phyloP scores from a whole-genome alignment of 257 asterid species.

The Cordia subcordata region DNA sequence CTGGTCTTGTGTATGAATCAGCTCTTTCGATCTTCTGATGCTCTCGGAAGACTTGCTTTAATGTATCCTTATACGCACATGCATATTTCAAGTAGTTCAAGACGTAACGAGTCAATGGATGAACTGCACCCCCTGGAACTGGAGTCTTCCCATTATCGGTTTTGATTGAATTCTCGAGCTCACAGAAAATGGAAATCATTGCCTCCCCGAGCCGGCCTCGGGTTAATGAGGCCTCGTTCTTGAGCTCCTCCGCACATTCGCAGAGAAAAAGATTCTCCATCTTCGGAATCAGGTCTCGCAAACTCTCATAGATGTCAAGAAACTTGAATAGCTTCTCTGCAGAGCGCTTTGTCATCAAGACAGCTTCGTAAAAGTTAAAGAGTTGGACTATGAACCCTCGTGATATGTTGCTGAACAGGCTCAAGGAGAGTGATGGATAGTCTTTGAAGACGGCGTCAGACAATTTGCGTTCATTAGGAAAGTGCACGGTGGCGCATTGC shows the following conservation, averaged over 20 bases:
- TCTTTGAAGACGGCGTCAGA: conserved; percentile 35
- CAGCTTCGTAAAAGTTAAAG: conserved; percentile 66
- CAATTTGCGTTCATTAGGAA: conserved; percentile 50
- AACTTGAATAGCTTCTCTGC: conserved; percentile 76
- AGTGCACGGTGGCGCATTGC: conserved; percentile 26
- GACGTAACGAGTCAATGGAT: conserved; percentile 71
- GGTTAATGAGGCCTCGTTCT: conserved; percentile 48
- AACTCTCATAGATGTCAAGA: conserved; percentile 62
- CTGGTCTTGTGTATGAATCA: conserved; percentile 46
- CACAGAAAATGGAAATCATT: conserved; percentile 49
- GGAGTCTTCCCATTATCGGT: conserved; percentile 57
- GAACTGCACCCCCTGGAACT: conserved; percentile 85
- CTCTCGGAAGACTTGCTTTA: conserved; percentile 70
- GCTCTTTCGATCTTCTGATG: conserved; percentile 59
- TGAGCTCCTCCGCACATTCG: conserved; percentile 35
- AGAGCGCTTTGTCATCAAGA: conserved; percentile 58
- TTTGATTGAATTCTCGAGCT: conserved; percentile 69
- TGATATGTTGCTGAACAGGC: conserved; percentile 32
- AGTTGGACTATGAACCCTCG: conserved; percentile 40
- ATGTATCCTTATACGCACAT: conserved; percentile 44
- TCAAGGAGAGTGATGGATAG: conserved; percentile 26
- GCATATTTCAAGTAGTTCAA: conserved; percentile 57
- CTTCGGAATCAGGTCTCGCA: conserved; percentile 36
- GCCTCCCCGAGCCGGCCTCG: conserved; percentile 60
- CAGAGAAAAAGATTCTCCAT: conserved; percentile 27